Base-by-base conservation (phyloP, 1,139 yeast genomes). In the Nakaseomyces glabratus region DNA sequence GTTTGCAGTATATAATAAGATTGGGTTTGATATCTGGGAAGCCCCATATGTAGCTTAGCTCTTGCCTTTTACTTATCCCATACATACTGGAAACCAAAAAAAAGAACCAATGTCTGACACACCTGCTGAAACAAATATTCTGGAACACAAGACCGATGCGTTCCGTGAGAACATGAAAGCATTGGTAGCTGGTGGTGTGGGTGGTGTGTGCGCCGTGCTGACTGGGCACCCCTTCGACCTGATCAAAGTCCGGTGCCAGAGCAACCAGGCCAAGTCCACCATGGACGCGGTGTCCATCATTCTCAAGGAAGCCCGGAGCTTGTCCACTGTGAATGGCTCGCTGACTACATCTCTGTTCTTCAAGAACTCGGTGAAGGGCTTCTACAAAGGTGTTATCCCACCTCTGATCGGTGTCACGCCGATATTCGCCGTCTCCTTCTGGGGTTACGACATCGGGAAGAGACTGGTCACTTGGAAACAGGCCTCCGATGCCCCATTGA, bases 391-490 rank as follows among this genome's bases (percentile, higher is more conserved):
- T 39, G 94, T 84, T 19, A 68, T 78, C 22, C 94, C 95, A 8
- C 98, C 98, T 4, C 65, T 90, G 35, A 60, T 82, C 19, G 98
- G 98, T 20, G 97, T 90, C 19, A 90, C 97, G 0, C 98, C 98
- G 25, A 90, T 90, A 85, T 90, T 90, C 66, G 97, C 97, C 8
- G 93, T 90, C 21, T 82, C 95, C 2, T 90, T 90, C 66, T 88
- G 97, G 97, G 97, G 97, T 55, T 90, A 90, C 62, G 97, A 86
- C 53, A 68, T 85, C 37, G 97, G 97, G 43, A 86, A 86, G 62
- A 73, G 75, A 44, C 41, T 88, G 8, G 93, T 88, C 3, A 47
- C 68, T 1, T 39, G 35, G n/a, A 40, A 42, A 13, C 35, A 38
- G 6, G 44, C 39, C 3, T 45, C 55, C 20, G 33, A 33, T 18